phyloP scores from a whole-genome alignment of 2,329 filamentous ascomycete species.

The Penicillium thymicola region DNA sequence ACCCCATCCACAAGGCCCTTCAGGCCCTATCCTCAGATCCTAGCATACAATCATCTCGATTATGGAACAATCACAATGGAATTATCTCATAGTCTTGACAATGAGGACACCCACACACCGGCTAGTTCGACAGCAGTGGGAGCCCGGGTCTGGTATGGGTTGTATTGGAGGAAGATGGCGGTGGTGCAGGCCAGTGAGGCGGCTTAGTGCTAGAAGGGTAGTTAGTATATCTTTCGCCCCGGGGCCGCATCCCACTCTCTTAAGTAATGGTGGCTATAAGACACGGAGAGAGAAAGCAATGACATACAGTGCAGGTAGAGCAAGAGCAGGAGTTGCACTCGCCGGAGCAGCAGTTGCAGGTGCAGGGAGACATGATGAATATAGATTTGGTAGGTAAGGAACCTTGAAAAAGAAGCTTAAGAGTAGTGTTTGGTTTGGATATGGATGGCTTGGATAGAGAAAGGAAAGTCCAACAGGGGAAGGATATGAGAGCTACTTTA shows the following conservation, averaged over 20 bases:
- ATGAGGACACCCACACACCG: not conserved
- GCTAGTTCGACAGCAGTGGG: conserved; percentile 22
- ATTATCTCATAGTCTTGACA: not conserved
- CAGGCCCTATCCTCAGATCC: conserved; percentile 3
- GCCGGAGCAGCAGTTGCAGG: conserved; percentile 40
- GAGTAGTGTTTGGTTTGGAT: not conserved
- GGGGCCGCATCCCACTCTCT: not conserved
- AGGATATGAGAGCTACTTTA: conserved; percentile 16
- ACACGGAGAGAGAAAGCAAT: not conserved
- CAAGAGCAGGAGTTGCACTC: conserved; percentile 42
- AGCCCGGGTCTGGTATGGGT: conserved; percentile 23
- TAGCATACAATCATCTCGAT: conserved; percentile 9
- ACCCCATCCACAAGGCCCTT: conserved; percentile 17
- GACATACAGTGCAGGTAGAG: conserved; percentile 36
- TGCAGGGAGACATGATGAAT: conserved; percentile 41
- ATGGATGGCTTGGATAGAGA: conserved; percentile 1
- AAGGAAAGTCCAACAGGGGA: not conserved
- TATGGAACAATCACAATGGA: conserved; percentile 1
- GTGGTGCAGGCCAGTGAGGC: conserved; percentile 11
- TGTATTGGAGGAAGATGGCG: conserved; percentile 21
- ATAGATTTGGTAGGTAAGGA: conserved; percentile 15
- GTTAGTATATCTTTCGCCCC: conserved; percentile 11
- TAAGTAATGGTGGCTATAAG: not conserved
- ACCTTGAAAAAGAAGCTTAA: conserved; percentile 11
- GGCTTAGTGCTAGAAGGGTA: conserved; percentile 24